Base-by-base conservation (phyloP, 1,284 basidiomycete species). In the Heterobasidion irregulare region DNA sequence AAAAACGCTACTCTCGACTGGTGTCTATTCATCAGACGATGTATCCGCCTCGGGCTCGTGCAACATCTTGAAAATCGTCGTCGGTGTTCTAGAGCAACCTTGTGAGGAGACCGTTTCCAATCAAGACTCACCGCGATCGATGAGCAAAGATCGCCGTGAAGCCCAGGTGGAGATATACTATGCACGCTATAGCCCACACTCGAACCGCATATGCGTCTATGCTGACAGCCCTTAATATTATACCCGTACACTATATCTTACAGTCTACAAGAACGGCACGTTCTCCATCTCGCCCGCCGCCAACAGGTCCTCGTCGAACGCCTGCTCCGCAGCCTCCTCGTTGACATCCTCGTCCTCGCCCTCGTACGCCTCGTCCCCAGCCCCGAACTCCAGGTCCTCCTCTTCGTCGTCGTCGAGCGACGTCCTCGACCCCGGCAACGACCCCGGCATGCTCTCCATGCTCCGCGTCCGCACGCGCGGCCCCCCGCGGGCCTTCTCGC, bases 271-370 rank as follows among this genome's bases (percentile, higher is more conserved):
- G 48, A 55, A 55, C 16, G 54, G 54, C 18, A 55, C 54, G n/a
- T 52, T 52, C 54, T 55, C 48, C 54, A 55, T 55, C 43, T 92
- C 89, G 15, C 85, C 89, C 12, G 87, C 80, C 45, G 87, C 89
- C 49, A 89, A 71, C 57, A 93, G 71, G 66, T 92, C 89, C 62
- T 93, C 89, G 64, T 91, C 88, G 64, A 92, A 87, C 16, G 78
- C 79, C 57, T 82, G 78, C 59, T 86, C 83, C 19, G 75, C 78
- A 41, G 75, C 77, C 56, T 79, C 52, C 45, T 53, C 52, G 26
- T 26, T 26, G 5, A 26, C 26, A 5, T 26, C 18, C 18, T 47
- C 44, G 49, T 76, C 77, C 52, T 68, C 69, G 52, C 70, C 66
- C 56, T 71, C 69, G 47, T 72, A 68, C 9, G 68, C 67, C n/a